A percentile compares a stretch with the other conserved stretches of the same genome.
These are phyloP conservation scores for Penicillium italicum DNA, from an alignment of 2,329 filamentous ascomycete genomes.

Conservation along the genomic window DNA sequence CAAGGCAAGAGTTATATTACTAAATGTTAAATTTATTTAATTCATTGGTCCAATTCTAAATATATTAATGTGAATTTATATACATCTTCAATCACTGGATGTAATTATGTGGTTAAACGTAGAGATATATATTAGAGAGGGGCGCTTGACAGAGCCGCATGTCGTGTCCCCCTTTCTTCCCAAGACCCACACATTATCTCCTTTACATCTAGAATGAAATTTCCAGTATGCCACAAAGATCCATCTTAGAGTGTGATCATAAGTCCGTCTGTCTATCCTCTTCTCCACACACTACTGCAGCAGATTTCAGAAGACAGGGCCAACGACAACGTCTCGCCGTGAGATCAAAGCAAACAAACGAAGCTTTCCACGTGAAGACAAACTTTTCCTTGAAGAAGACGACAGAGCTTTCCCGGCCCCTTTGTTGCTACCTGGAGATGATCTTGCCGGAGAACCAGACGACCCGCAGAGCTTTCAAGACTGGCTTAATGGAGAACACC, in stretches of 20 bases:
- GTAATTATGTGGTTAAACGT: too few relatives aligned
- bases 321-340: conserved; percentile 23
- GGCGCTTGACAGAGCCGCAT: background rate
- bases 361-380: background rate
- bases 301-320: conserved; percentile 32
- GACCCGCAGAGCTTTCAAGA: conserved; percentile 52
- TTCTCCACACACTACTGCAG: conserved; percentile 37
- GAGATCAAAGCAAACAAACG: conserved; percentile 10
- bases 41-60: too few relatives aligned
- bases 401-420: conserved; percentile 53
- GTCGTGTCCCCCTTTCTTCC: background rate
- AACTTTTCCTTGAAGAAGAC: background rate
- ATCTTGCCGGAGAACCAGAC: conserved; percentile 53
- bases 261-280: conserved; percentile 2
- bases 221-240: background rate
- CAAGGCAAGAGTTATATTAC: too few relatives aligned
- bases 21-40: too few relatives aligned
- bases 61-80: too few relatives aligned
- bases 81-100: too few relatives aligned
- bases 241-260: conserved; percentile 7
- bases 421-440: conserved; percentile 58
- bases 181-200: background rate
- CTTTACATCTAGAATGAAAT: background rate
- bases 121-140: too few relatives aligned
- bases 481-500: conserved; percentile 47